Evolutionary conservation across 306 rosid species (phyloP).

Genomic region (Dryas drummondii): DNA sequence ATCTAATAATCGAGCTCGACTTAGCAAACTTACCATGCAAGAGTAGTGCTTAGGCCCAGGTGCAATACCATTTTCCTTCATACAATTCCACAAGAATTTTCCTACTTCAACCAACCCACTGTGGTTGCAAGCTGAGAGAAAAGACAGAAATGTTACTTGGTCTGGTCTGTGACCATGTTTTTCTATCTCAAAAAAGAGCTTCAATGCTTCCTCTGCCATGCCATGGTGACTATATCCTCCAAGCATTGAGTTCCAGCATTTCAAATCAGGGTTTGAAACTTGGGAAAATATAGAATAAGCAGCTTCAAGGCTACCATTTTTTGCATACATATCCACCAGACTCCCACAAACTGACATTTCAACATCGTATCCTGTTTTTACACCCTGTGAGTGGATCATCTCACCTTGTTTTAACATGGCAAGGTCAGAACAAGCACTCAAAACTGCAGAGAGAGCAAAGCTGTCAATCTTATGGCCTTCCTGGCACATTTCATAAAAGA

Average conservation of each 20-base stretch:
- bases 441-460: conserved; percentile 66
- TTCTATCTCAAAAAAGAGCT: too few species aligned
- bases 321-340: conserved; percentile 80
- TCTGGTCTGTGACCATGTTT: conserved; percentile 58
- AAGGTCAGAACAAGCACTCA: conserved; percentile 74
- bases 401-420: conserved; percentile 75
- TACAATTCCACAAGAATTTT: conserved; percentile 57
- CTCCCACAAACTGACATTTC: conserved; percentile 78
- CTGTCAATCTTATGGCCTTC: conserved; percentile 52
- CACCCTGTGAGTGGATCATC: conserved; percentile 63
- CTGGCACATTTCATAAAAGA: conserved; percentile 55
- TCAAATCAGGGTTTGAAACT: conserved; percentile 62
- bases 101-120: conserved; percentile 55
- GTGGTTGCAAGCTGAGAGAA: conserved; percentile 78
- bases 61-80: conserved; percentile 48
- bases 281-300: conserved; percentile 55
- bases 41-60: conserved; percentile 86
- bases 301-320: conserved; percentile 65
- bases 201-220: too few species aligned
- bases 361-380: conserved; percentile 56
- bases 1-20: conserved; percentile 62
- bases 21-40: conserved; percentile 76
- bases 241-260: conserved; percentile 88
- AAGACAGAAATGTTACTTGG: conserved; percentile 71
- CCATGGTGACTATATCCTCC: too few species aligned